Evolutionary conservation across 2,329 filamentous ascomycete genomes (phyloP).

Genomic region (Sporothrix protearum): DNA sequence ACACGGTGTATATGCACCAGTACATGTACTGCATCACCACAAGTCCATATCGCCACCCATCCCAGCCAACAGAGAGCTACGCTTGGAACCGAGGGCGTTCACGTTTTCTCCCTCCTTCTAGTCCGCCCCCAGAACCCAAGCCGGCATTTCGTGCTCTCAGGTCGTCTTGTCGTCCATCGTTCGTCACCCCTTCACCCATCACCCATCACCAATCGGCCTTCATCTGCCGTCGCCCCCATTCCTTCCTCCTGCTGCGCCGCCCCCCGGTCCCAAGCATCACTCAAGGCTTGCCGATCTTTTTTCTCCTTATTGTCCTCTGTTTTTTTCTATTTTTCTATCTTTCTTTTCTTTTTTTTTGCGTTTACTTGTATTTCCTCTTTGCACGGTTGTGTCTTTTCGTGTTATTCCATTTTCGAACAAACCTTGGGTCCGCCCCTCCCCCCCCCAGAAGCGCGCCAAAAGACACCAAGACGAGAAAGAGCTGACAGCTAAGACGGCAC

Average conservation of each 20-base stretch:
- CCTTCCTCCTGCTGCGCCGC: background rate
- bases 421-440: background rate
- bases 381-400: background rate
- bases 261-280: constrained; percentile 7
- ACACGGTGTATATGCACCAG: too few species aligned
- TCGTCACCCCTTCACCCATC: background rate
- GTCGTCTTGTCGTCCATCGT: background rate
- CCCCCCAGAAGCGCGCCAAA: constrained; percentile 16
- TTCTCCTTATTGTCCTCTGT: background rate
- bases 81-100: background rate
- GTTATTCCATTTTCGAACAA: constrained; percentile 9
- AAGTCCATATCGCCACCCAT: background rate
- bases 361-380: background rate
- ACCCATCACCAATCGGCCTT: background rate
- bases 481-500: constrained; percentile 13
- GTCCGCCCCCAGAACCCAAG: background rate
- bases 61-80: background rate
- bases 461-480: constrained; percentile 13
- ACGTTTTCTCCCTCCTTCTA: background rate
- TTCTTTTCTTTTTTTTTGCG: background rate
- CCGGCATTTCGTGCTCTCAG: background rate
- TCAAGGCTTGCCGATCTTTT: constrained; percentile 7
- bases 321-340: background rate
- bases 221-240: background rate
- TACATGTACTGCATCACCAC: background rate